Evolutionary conservation across 495 filamentous ascomycete genomes (phyloP).

Genomic region (Margaritispora aquatica): DNA sequence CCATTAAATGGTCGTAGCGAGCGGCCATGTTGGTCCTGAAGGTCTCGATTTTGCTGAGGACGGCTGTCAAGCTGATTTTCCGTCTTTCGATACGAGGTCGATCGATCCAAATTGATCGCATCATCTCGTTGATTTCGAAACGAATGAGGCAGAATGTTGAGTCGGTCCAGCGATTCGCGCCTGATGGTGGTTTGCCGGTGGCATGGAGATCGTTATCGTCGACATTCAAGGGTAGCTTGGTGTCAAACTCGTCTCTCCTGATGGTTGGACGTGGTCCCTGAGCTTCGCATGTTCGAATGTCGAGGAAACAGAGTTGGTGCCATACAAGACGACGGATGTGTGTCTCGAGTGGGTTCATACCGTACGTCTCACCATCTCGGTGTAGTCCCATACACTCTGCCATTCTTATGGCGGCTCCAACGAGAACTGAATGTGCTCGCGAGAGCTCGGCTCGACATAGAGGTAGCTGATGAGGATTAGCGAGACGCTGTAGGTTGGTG

Average conservation of each 20-base stretch:
- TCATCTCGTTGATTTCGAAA: slow-evolving; percentile 69
- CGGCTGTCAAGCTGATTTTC: slow-evolving; percentile 47
- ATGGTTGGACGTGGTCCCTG: slow-evolving; percentile 65
- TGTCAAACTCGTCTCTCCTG: slow-evolving; percentile 65
- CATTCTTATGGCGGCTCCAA: slow-evolving; percentile 62
- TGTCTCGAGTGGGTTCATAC: slow-evolving; percentile 58
- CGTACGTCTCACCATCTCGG: slow-evolving; percentile 58
- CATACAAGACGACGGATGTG: slow-evolving; percentile 72
- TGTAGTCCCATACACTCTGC: slow-evolving; percentile 76
- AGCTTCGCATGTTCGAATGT: slow-evolving; percentile 69
- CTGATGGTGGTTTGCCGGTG: slow-evolving; percentile 28
- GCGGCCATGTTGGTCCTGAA: slow-evolving; percentile 51
- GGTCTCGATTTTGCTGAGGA: slow-evolving; percentile 55
- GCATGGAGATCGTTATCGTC: slow-evolving; percentile 51
- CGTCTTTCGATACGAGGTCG: slow-evolving; percentile 52
- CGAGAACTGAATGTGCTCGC: slow-evolving; percentile 61
- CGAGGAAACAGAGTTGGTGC: slow-evolving; percentile 69
- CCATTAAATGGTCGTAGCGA: slow-evolving; percentile 52
- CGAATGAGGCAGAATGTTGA: slow-evolving; percentile 59
- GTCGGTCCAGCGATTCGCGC: slow-evolving; percentile 52
- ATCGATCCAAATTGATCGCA: slow-evolving; percentile 57
- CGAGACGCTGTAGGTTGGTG: not conserved
- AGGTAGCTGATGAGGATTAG: slow-evolving; percentile 44
- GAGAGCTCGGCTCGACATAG: slow-evolving; percentile 64
- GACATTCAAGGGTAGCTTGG: slow-evolving; percentile 58